Evolutionary conservation across 345 rosid genomes (phyloP).

Genomic region (Turritis glabra): DNA sequence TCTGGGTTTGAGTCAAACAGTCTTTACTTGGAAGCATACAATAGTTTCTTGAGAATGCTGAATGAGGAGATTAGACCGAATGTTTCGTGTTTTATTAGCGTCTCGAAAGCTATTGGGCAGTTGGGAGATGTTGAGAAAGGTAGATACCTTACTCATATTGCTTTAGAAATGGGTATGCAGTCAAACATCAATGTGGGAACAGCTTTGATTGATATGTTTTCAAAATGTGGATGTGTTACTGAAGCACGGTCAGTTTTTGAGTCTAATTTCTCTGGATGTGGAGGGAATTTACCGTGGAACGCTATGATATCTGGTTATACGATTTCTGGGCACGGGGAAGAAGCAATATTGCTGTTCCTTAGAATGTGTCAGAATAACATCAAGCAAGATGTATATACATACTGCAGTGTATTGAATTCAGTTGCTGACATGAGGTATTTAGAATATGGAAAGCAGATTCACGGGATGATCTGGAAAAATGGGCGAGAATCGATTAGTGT

Average conservation of each 20-base stretch:
- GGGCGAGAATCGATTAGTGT: constrained; percentile 16
- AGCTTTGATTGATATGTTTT: constrained; percentile 52
- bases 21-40: constrained; percentile 41
- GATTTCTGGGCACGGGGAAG: constrained; percentile 27
- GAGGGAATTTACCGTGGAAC: constrained; percentile 45
- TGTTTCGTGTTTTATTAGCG: constrained; percentile 37
- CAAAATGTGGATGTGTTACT: constrained; percentile 40
- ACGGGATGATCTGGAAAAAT: constrained; percentile 44
- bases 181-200: constrained; percentile 44
- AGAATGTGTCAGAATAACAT: constrained; percentile 41
- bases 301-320: constrained; percentile 50
- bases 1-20: constrained; percentile 48
- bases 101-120: constrained; percentile 47
- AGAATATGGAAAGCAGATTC: constrained; percentile 39
- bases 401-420: constrained; percentile 44
- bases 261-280: constrained; percentile 23
- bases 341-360: constrained; percentile 38
- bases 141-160: constrained; percentile 35
- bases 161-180: constrained; percentile 38
- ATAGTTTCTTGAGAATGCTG: constrained; percentile 42
- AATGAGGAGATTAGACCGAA: constrained; percentile 35
- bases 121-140: constrained; percentile 40
- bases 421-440: constrained; percentile 37
- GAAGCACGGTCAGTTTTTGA: constrained; percentile 44
- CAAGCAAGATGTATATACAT: constrained; percentile 43